Conservation (phyloP, 164 flowering plant genomes). For the Aristolochia fimbriata region DNA sequence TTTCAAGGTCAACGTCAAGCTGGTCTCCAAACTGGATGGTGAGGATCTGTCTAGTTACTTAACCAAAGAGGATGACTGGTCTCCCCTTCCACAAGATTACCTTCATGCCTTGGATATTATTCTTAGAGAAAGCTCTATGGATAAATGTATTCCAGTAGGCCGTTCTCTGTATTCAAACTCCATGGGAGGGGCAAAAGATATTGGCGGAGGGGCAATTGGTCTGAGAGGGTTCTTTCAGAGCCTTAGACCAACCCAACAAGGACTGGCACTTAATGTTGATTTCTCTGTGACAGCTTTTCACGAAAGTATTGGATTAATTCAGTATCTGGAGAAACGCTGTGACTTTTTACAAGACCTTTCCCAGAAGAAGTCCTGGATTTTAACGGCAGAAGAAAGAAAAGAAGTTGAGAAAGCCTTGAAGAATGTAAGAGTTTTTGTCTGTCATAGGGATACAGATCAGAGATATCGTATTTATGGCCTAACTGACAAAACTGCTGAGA, state of each 20-base stretch:
- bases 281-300: constrained; percentile 89
- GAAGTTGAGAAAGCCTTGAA: constrained; percentile 80
- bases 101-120: constrained; percentile 90
- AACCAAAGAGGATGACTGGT: constrained; percentile 40
- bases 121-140: constrained; percentile 55
- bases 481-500: constrained; percentile 66
- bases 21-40: constrained; percentile 68
- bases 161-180: constrained; percentile 68
- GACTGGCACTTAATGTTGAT: constrained; percentile 86
- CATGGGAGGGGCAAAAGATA: constrained; percentile 64
- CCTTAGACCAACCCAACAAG: constrained; percentile 87
- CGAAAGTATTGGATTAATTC: constrained; percentile 83
- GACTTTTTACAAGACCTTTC: constrained; percentile 60
- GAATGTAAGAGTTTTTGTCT: constrained; percentile 76
- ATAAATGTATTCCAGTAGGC: constrained; percentile 63
- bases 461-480: constrained; percentile 62
- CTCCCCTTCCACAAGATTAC: constrained; percentile 84
- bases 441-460: constrained; percentile 83
- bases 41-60: constrained; percentile 43
- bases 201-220: constrained; percentile 91
- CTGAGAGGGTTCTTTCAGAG: constrained; percentile 91
- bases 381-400: constrained; percentile 55
- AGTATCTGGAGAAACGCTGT: constrained; percentile 71
- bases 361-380: constrained; percentile 44
- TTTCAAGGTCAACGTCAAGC: constrained; percentile 56